Percentiles rank a stretch among this genome's conserved stretches.
These are phyloP conservation scores for Ceratocystis lukuohia DNA, from an alignment of 2,329 filamentous ascomycete genomes.

Conservation along the genomic window DNA sequence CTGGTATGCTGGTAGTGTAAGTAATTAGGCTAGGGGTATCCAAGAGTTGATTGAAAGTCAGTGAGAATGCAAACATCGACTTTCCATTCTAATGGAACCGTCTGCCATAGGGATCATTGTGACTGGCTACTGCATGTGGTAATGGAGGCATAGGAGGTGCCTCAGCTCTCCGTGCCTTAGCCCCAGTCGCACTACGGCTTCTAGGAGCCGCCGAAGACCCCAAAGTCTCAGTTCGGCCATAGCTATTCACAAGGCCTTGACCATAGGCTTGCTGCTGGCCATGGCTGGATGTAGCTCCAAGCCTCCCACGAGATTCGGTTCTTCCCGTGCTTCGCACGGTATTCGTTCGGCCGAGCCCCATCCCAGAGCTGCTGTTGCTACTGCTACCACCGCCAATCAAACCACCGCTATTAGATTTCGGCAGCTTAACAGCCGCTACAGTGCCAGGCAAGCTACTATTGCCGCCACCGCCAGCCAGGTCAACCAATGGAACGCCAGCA, in stretches of 20 bases:
- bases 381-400: not conserved
- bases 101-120: conserved; percentile 15
- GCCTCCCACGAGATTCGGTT: conserved; percentile 12
- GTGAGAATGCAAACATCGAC: not conserved
- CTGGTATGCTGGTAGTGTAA: no score
- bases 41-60: not conserved
- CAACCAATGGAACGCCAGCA: conserved; percentile 34
- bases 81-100: conserved; percentile 11
- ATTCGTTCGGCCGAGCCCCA: conserved; percentile 11
- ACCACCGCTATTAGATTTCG: conserved; percentile 8
- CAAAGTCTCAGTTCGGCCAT: not conserved
- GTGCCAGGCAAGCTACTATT: not conserved
- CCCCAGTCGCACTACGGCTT: not conserved
- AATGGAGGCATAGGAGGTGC: conserved; percentile 17
- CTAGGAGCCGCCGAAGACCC: not conserved
- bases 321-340: conserved; percentile 15
- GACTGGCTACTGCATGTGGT: conserved; percentile 14
- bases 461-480: conserved; percentile 28
- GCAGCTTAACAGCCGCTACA: conserved; percentile 8
- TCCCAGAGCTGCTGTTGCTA: conserved; percentile 8
- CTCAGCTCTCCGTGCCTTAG: not conserved
- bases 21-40: not conserved
- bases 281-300: not conserved
- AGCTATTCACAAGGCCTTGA: not conserved
- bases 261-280: not conserved